Conservation (phyloP, 2,329 filamentous ascomycete species). For the Colletotrichum sp. region DNA sequence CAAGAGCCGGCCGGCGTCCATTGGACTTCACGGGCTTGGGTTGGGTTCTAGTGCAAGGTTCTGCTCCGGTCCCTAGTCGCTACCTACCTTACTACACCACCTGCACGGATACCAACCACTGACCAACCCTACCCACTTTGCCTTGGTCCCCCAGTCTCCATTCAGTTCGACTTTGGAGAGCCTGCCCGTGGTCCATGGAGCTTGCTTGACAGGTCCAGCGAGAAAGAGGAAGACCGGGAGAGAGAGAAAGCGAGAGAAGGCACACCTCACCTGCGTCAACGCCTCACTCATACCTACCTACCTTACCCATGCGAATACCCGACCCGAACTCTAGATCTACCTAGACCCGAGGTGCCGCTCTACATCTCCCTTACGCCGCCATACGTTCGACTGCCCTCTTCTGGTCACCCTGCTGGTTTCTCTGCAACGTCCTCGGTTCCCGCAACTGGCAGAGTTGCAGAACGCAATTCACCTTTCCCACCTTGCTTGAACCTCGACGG, state of each 20-base stretch:
- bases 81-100: background rate
- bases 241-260: background rate
- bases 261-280: background rate
- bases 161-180: background rate
- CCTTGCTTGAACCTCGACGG: background rate
- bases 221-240: background rate
- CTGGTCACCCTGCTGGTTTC: background rate
- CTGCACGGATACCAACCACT: background rate
- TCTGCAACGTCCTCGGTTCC: background rate
- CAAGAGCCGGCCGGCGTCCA: conserved; percentile 5
- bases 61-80: background rate
- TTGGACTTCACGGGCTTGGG: conserved; percentile 5
- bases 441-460: background rate
- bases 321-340: background rate
- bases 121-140: background rate
- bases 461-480: background rate
- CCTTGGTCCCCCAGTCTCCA: background rate
- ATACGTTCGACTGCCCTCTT: background rate
- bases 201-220: background rate
- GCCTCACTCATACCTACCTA: background rate
- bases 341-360: background rate
- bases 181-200: background rate
- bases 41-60: background rate
- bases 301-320: background rate
- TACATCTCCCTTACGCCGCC: background rate